Percentiles rank a stretch among this genome's conserved stretches.
These are phyloP conservation scores for Apiotrichum porosum DNA, from an alignment of 1,284 basidiomycete genomes.

Conservation along the genomic window DNA sequence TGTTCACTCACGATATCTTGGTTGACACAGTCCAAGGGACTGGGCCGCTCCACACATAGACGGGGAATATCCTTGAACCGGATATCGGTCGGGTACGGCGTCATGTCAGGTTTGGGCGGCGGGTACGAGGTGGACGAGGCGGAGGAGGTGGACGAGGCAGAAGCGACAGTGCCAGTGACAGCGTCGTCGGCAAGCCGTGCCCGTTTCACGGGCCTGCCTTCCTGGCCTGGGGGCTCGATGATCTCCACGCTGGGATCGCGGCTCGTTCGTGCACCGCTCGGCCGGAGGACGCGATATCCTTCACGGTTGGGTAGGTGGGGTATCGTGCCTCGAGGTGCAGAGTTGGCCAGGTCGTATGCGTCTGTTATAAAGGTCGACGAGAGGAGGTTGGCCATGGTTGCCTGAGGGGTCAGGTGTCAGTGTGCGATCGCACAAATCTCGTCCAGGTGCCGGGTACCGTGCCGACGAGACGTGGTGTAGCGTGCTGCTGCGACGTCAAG, in stretches of 20 bases:
- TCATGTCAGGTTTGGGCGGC: slow-evolving; percentile 22
- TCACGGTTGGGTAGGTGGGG: slow-evolving; percentile 16
- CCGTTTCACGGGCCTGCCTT: too few species aligned
- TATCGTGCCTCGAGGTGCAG: background rate
- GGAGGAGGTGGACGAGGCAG: too few species aligned
- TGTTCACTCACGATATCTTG: slow-evolving; percentile 43
- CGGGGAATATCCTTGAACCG: slow-evolving; percentile 36
- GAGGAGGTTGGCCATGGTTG: slow-evolving; percentile 12
- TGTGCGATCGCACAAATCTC: background rate
- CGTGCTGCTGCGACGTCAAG: too few species aligned
- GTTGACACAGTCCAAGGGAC: slow-evolving; percentile 42
- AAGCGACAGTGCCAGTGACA: background rate
- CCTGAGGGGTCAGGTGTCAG: background rate
- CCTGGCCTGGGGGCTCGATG: background rate
- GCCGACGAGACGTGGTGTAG: too few species aligned
- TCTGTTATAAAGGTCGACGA: slow-evolving; percentile 29
- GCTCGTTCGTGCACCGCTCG: background rate
- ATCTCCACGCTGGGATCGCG: slow-evolving; percentile 6
- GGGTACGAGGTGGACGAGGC: too few species aligned
- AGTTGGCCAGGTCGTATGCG: slow-evolving; percentile 15
- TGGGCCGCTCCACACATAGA: slow-evolving; percentile 31
- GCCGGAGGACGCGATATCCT: slow-evolving; percentile 15
- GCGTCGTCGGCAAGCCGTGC: background rate
- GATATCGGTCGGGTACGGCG: slow-evolving; percentile 27
- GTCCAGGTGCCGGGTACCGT: too few species aligned